Conservation (phyloP, 495 filamentous ascomycete genomes). For the Rostrohypoxylon terebratum region DNA sequence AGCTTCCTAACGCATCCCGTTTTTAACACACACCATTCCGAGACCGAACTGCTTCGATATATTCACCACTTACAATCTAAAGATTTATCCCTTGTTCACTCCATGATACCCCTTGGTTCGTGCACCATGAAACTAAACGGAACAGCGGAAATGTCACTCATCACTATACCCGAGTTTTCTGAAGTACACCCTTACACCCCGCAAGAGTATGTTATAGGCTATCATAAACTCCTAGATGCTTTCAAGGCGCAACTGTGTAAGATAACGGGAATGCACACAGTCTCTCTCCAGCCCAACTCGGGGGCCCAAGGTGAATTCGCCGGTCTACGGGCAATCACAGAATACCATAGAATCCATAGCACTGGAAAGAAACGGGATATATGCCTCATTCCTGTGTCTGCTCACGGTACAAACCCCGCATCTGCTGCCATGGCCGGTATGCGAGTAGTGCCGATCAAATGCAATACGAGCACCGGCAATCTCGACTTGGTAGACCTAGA, state of each 20-base stretch:
- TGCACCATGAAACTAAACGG: conserved; percentile 99
- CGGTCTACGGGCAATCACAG: conserved; percentile 91
- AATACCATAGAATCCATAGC: conserved; percentile 77
- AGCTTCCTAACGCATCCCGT: conserved; percentile 89
- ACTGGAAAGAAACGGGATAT: conserved; percentile 78
- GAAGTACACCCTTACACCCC: conserved; percentile 88
- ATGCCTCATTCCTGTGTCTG: conserved; percentile 95
- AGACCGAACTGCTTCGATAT: conserved; percentile 95
- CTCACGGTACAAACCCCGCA: conserved; percentile 97
- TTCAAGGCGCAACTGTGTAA: conserved; percentile 80
- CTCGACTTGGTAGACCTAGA: conserved; percentile 88
- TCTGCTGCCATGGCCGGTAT: conserved; percentile 98
- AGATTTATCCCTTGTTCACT: conserved; percentile 93
- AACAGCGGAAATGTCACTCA: conserved; percentile 91
- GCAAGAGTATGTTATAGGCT: conserved; percentile 71
- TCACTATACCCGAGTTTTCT: conserved; percentile 87
- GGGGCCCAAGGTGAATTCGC: conserved; percentile 98
- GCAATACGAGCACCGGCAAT: conserved; percentile 87
- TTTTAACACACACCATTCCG: conserved; percentile 97
- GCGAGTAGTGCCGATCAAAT: conserved; percentile 95
- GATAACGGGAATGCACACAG: conserved; percentile 91
- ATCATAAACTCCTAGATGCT: conserved; percentile 74
- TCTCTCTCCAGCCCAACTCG: conserved; percentile 96
- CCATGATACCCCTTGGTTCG: conserved; percentile 99
- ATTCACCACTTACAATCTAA: conserved; percentile 95